Evolutionary conservation across 2,329 filamentous ascomycete genomes (phyloP).

Genomic region (Cryphonectria carpinicola): DNA sequence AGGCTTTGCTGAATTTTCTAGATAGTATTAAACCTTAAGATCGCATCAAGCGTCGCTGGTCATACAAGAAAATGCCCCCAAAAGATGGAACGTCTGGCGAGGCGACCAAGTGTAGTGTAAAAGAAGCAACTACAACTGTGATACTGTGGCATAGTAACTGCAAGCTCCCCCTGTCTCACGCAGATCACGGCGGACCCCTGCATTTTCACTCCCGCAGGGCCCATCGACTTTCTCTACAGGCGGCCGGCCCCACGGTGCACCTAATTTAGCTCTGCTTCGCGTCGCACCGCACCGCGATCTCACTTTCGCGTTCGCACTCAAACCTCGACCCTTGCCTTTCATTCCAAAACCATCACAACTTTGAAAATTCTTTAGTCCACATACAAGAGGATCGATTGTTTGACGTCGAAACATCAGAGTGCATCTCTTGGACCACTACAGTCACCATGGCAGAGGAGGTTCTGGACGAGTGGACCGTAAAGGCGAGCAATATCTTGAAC

Average conservation of each 20-base stretch:
- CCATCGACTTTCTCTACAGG: conserved; percentile 1
- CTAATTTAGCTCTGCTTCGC: conserved; percentile 22
- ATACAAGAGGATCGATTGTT: not conserved
- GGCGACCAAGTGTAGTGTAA: not conserved
- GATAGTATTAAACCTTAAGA: not conserved
- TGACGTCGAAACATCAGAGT: not conserved
- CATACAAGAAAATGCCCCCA: not conserved
- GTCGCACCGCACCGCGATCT: conserved; percentile 20
- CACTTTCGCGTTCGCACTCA: conserved; percentile 7
- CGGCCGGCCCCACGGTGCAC: conserved; percentile 20
- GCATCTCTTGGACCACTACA: not conserved
- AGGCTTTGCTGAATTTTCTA: not conserved
- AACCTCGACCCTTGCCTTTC: conserved; percentile 3
- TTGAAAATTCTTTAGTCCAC: not conserved
- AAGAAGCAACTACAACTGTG: not conserved
- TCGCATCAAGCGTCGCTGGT: not conserved
- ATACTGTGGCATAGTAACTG: not conserved
- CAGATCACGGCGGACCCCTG: conserved; percentile 7
- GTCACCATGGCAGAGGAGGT: conserved; percentile 21
- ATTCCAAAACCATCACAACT: not conserved
- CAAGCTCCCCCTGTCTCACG: conserved; percentile 15
- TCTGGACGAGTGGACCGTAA: conserved; percentile 46
- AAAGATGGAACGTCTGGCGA: not conserved
- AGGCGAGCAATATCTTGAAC: conserved; percentile 64
- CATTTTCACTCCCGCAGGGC: not conserved